Evolutionary conservation across 208 protist genomes (phyloP).

Genomic region (Crithidia fasciculata): DNA sequence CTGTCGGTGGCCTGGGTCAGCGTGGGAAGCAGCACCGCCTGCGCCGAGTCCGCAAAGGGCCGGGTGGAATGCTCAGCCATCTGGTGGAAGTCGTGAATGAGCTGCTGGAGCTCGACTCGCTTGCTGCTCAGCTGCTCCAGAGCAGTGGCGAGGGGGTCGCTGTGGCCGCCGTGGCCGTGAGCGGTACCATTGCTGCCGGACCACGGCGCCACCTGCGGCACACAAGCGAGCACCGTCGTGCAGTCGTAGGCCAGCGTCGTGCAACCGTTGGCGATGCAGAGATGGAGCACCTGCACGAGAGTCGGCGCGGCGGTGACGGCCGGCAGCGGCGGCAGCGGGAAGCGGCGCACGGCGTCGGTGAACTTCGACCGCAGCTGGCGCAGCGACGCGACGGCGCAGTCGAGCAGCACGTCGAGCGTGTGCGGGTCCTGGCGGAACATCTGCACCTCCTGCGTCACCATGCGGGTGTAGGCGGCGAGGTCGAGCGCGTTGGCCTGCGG

Average conservation of each 20-base stretch:
- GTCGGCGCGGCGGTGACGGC: slow-evolving; percentile 58
- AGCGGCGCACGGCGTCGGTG: slow-evolving; percentile 31
- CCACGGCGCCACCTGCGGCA: slow-evolving; percentile 38
- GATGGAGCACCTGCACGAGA: slow-evolving; percentile 67
- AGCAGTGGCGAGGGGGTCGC: slow-evolving; percentile 19
- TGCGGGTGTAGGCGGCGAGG: slow-evolving; percentile 47
- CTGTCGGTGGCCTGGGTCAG: slow-evolving; percentile 27
- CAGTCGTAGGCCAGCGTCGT: slow-evolving; percentile 65
- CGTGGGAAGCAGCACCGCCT: slow-evolving; percentile 45
- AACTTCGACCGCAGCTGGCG: slow-evolving; percentile 39
- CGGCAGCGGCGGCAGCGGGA: slow-evolving; percentile 74
- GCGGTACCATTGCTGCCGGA: neutral
- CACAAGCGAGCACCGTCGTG: slow-evolving; percentile 41
- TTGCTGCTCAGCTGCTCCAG: slow-evolving; percentile 32
- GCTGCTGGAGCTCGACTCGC: slow-evolving; percentile 43
- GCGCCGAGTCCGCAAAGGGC: slow-evolving; percentile 55
- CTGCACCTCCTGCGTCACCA: slow-evolving; percentile 60
- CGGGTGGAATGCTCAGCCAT: slow-evolving; percentile 39
- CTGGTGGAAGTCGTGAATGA: slow-evolving; percentile 35
- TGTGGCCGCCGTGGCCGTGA: slow-evolving; percentile 2
- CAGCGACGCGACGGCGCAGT: slow-evolving; percentile 55
- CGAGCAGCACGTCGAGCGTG: slow-evolving; percentile 53
- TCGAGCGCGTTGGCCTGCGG: slow-evolving; percentile 51
- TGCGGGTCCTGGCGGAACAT: slow-evolving; percentile 68
- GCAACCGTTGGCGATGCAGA: slow-evolving; percentile 79